Evolutionary conservation across 306 rosid genomes (phyloP), one percentile per base, ranked within the genome.

Genomic region (Erythrophleum fordii): DNA sequence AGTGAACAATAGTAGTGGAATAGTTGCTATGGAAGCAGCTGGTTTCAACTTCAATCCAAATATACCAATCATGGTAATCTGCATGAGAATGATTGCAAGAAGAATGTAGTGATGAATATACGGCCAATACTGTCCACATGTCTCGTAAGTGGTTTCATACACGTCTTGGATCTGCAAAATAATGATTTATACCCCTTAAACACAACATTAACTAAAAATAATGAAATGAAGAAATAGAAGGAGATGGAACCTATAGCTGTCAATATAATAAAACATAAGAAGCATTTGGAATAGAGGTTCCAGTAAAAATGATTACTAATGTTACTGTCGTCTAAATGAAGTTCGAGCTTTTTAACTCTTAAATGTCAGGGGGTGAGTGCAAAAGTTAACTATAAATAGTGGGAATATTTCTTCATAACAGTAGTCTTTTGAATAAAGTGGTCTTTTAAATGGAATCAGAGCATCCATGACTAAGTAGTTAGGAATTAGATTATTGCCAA

Each of bases 51-150:
- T 95, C 65, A 93, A 83, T 75, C 97, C 97, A 58, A 91, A 91
- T 34, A 93, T 76, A 78, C 99, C 98, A 76, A 95, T 93, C 98
- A 95, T 93, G n/a, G 96, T 91, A 73, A 91, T 84, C 86, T 95
- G 98, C 99, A 95, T 90, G 16, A 95, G 93, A 85, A 89, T 62
- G 59, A 93, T 84, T 49, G 94, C 90, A 23, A 91, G 73, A 53
- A 95, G 87, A 72, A 93, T 91, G 75, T 93, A 87, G 85, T 85
- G 90, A 87, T 95, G 97, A 81, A 93, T 88, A 82, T 86, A 80
- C 8, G 99, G 97, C 99, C 99, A 95, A 73, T 88, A 95, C 83
- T 87, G 89, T 79, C 97, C 98, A 64, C 90, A 87, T 39, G 97
- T 93, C 75, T 95, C 97, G 10, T 95, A 95, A 13, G 87, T 77